These are phyloP conservation scores for Domatiomyces globalis DNA, from an alignment of 2,329 filamentous ascomycete genomes.

Conservation along the genomic window DNA sequence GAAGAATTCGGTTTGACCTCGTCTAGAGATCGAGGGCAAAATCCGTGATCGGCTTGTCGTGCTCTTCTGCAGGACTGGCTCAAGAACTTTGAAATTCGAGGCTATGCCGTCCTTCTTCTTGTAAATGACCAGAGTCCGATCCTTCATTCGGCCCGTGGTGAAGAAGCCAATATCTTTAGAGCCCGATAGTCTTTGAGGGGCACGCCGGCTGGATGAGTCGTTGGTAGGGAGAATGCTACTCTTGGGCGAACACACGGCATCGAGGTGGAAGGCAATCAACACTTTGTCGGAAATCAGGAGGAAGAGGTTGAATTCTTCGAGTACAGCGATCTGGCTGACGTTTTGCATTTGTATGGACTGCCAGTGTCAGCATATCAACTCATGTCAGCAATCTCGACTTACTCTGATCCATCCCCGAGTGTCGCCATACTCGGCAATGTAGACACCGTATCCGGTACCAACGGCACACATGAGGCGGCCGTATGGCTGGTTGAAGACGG, in stretches of 20 bases:
- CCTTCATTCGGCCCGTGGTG: slow-evolving; percentile 91
- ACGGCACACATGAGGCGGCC: slow-evolving; percentile 82
- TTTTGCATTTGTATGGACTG: slow-evolving; percentile 61
- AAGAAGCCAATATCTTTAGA: slow-evolving; percentile 94
- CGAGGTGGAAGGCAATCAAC: slow-evolving; percentile 84
- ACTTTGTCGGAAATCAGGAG: slow-evolving; percentile 83
- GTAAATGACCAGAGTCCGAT: slow-evolving; percentile 86
- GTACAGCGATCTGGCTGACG: slow-evolving; percentile 83
- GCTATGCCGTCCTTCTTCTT: slow-evolving; percentile 88
- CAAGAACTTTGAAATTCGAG: slow-evolving; percentile 87
- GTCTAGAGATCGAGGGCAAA: slow-evolving; percentile 41
- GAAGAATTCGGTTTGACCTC: slow-evolving; percentile 82
- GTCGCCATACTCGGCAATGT: slow-evolving; percentile 73
- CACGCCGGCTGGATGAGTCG: slow-evolving; percentile 46
- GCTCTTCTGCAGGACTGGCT: slow-evolving; percentile 88
- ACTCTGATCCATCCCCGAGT: slow-evolving; percentile 84
- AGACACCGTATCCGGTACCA: slow-evolving; percentile 90
- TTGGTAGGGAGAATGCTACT: slow-evolving; percentile 47
- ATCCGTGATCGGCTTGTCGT: slow-evolving; percentile 66
- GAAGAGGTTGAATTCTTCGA: slow-evolving; percentile 91
- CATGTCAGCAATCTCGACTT: slow-evolving; percentile 26
- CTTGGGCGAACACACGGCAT: slow-evolving; percentile 53
- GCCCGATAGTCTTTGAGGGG: slow-evolving; percentile 78
- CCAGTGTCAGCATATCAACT: slow-evolving; percentile 19
- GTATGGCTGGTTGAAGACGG: slow-evolving; percentile 66